These are phyloP conservation scores for Acorus gramineus DNA, from an alignment of 106 monocot species.

Conservation along the genomic window DNA sequence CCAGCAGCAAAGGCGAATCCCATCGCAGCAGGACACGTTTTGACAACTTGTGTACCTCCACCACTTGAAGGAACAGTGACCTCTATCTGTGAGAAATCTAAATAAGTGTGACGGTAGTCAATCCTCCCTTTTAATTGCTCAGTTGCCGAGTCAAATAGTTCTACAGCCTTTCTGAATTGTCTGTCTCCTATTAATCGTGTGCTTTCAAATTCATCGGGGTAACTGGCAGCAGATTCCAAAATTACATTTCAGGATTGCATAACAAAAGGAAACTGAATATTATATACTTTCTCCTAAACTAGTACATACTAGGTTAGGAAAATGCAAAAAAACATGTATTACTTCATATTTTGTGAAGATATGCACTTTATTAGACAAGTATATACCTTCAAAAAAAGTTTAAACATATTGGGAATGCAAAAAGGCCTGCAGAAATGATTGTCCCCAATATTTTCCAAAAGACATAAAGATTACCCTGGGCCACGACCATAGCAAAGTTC, in stretches of 20 bases:
- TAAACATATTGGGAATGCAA: no score
- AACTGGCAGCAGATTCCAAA: background rate
- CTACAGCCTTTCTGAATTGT: slow-evolving; percentile 19
- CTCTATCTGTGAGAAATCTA: slow-evolving; percentile 15
- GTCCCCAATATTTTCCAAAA: no score
- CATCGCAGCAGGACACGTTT: slow-evolving; percentile 92
- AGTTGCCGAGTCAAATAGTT: slow-evolving; percentile 14
- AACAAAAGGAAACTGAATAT: background rate
- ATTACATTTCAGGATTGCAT: background rate
- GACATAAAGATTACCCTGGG: slow-evolving; percentile 47
- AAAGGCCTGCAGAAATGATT: no score
- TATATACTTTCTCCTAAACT: no score
- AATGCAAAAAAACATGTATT: background rate
- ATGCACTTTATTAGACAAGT: no score
- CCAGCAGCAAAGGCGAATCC: slow-evolving; percentile 96
- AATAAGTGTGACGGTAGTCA: slow-evolving; percentile 19
- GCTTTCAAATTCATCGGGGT: slow-evolving; percentile 31
- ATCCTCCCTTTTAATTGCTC: slow-evolving; percentile 22
- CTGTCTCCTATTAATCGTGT: slow-evolving; percentile 29
- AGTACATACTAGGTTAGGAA: no score
- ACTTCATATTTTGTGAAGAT: no score
- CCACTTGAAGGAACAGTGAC: slow-evolving; percentile 20
- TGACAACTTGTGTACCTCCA: slow-evolving; percentile 28
- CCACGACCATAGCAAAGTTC: slow-evolving; percentile 91
- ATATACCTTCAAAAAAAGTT: no score